Evolutionary conservation across 495 filamentous ascomycete species (phyloP), one percentile per base, ranked within the genome.

Genomic region (Jackrogersella minutella): DNA sequence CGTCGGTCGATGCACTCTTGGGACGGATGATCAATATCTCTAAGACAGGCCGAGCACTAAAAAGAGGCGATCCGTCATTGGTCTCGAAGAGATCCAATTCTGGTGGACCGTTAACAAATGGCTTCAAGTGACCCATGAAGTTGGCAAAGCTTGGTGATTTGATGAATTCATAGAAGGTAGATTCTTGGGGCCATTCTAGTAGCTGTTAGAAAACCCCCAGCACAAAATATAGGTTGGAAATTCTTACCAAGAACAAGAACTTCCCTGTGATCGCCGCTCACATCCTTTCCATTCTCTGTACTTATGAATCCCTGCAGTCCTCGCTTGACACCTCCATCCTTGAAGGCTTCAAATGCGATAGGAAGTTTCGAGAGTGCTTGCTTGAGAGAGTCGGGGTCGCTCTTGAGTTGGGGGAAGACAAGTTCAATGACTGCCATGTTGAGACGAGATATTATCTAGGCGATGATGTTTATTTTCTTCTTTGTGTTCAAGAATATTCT

Each of bases 351-450:
- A 14, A 58, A 30, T 13, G 39, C 58, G 11, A 57, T 3, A 3
- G 58, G 53, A n/a, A 64, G 2, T 8, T 41, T 53, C 8, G 16
- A 28, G 1, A 49, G 16, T 1, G 51, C 52, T 40, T 31, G 47
- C 19, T 68, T 58, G 11, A 64, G 11, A 5, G 28, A 19, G 5
- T 58, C 65, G 0, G 65, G 43, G 14, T 64, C 59, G 2, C 59
- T 68, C 31, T 63, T 68, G 11, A 68, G 11, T 39, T 59, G 46
- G 21, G 65, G 65, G 41, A 63, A 64, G 28, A 68, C 24, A n/a
- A 68, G n/a, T 53, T 68, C 65, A 21, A 68, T 58, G 11, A 68
- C 39, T 11, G 65, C 65, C 65, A 68, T 68, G 24, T 31, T 68
- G 57, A 33, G 13, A 11, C 6, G 44, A 31, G 24, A 0, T 11